Evolutionary conservation across 2,329 filamentous ascomycete species (phyloP).

Genomic region (Alternaria conjuncta): DNA sequence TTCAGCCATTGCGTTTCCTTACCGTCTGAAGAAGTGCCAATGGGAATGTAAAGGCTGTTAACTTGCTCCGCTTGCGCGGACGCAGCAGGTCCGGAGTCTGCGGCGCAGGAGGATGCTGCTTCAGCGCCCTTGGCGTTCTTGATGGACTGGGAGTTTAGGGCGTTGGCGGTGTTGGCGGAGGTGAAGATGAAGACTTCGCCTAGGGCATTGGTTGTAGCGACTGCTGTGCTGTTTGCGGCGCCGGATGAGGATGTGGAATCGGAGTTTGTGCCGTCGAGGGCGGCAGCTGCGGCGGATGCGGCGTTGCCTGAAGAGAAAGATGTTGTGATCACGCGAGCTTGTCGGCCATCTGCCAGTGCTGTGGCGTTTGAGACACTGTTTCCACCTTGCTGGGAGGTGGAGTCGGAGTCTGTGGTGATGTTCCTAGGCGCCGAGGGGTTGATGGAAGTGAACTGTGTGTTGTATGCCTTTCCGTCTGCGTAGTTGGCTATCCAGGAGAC

Average conservation of each 20-base stretch:
- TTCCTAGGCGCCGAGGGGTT: neutral
- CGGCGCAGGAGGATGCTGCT: neutral
- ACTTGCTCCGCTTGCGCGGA: neutral
- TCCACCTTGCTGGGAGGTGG: neutral
- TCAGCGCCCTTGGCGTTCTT: neutral
- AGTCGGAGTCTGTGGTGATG: neutral
- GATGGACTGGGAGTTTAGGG: neutral
- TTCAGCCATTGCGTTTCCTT: neutral
- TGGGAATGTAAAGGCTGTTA: conserved; percentile 1
- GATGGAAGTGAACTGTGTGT: neutral
- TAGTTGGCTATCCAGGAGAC: conserved; percentile 2
- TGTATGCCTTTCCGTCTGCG: neutral
- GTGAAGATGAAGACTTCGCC: neutral
- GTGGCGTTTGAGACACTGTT: neutral
- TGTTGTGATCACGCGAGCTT: neutral
- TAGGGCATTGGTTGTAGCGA: neutral
- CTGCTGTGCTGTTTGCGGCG: neutral
- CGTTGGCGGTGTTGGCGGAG: neutral
- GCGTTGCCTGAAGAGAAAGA: neutral
- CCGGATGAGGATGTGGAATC: neutral
- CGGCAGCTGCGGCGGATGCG: neutral
- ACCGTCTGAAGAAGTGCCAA: neutral
- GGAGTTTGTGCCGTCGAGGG: neutral
- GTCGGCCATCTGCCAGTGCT: neutral
- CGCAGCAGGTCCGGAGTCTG: neutral